A percentile compares a stretch with the other conserved stretches of the same genome.
phyloP scores from a whole-genome alignment of 129 eudicot species.

The Helichrysum umbraculigerum region DNA sequence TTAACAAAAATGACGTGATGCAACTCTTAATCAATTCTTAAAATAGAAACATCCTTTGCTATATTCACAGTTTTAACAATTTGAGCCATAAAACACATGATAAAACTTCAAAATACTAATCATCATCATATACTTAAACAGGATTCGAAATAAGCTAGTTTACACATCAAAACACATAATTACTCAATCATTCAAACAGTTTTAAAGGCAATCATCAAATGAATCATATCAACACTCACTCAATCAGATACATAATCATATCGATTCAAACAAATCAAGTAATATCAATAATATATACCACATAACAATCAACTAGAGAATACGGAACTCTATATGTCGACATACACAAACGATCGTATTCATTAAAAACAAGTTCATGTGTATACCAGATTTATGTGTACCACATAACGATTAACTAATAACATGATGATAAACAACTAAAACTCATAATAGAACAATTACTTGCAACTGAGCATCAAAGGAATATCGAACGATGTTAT shows the following conservation, averaged over 20 bases:
- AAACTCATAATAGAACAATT: neutral
- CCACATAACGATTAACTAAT: neutral
- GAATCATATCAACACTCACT: neutral
- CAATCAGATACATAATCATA: neutral
- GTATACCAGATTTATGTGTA: too few species aligned
- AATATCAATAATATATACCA: too few species aligned
- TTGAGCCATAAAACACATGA: neutral
- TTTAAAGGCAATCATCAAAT: neutral
- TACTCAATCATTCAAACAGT: neutral
- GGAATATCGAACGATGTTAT: neutral
- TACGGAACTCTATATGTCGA: neutral
- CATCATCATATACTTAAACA: neutral
- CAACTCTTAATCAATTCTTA: neutral
- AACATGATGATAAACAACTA: neutral
- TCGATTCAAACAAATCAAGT: neutral
- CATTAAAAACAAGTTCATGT: too few species aligned
- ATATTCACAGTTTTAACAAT: neutral
- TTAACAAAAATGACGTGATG: too few species aligned
- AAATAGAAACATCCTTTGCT: neutral
- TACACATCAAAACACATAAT: neutral
- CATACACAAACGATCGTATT: neutral
- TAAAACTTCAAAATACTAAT: neutral
- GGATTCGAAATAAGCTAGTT: neutral
- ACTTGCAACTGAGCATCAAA: neutral
- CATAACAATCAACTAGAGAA: neutral